Evolutionary conservation across 2,329 filamentous ascomycete genomes (phyloP), one percentile per base, ranked within the genome.

Genomic region (Fusarium sp.): DNA sequence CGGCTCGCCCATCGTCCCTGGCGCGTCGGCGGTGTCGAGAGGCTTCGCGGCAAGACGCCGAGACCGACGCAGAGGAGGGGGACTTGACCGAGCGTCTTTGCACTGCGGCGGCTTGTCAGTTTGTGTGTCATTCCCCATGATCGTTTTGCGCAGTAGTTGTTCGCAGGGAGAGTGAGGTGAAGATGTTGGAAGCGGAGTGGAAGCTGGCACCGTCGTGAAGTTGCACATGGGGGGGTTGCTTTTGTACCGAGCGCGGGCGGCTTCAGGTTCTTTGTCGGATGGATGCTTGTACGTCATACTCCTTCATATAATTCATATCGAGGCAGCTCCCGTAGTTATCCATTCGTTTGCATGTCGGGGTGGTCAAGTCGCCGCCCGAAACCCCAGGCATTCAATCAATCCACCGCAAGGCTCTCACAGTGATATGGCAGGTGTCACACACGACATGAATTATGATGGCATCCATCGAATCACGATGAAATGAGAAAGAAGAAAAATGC

Each of bases 1-100:
- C 31, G 74, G 64, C 33, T 77, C 78, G 51, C 46, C 70, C 72
- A 75, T 73, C 22, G 62, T 67, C 64, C 40, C 60, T 46, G 58
- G 17, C 24, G 44, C 58, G 60, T 27, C 22, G 31, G 44, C 46
- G 22, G 10, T 53, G 12, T 62, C 49, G n/a, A 22, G 42, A 57
- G 72, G 51, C 24, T 46, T 65, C 17, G 33, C 57, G 51, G 75
- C 67, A 35, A 72, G 57, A 46, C 76, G 76, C 24, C 53, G 53
- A 42, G 76, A 78, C 6, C 76, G 72, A 62, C 76, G 76, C n/a
- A 64, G 64, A 40, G 62, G 40, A 35, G 24, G 38, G 35, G 33
- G 24, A 20, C 33, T 53, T 27, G n/a, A 11, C 17, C 12, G 22
- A 42, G 31, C 29, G 8, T 67, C 53, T 57, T 46, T 55, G 29